A percentile compares a stretch with the other conserved stretches of the same genome.
These are phyloP conservation scores for Leccinum colubrinum DNA, from an alignment of 1,284 basidiomycete genomes.

Conservation along the genomic window DNA sequence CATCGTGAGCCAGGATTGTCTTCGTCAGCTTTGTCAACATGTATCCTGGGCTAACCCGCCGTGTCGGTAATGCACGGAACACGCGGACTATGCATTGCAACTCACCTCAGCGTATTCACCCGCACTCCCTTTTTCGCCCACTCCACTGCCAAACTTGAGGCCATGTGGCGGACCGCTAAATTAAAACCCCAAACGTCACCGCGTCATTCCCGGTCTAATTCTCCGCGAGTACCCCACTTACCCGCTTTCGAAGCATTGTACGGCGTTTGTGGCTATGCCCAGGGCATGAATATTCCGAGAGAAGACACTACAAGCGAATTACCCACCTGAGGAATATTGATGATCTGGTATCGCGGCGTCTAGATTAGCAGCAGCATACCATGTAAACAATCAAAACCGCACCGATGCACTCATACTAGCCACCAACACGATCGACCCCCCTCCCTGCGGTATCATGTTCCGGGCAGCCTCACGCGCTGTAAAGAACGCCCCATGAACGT, in stretches of 20 bases:
- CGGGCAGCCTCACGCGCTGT: slow-evolving; percentile 91
- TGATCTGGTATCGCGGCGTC: slow-evolving; percentile 51
- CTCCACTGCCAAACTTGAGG: slow-evolving; percentile 82
- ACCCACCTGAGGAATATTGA: slow-evolving; percentile 79
- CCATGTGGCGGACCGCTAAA: slow-evolving; percentile 85
- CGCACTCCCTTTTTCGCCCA: slow-evolving; percentile 87
- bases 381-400: slow-evolving; percentile 1
- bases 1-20: slow-evolving; percentile 72
- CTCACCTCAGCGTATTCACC: slow-evolving; percentile 76
- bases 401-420: slow-evolving; percentile 82
- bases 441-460: slow-evolving; percentile 73
- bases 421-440: slow-evolving; percentile 85
- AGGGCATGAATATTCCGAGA: not conserved
- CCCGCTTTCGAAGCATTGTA: slow-evolving; percentile 96
- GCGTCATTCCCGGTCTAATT: not conserved
- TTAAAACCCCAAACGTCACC: slow-evolving; percentile 11
- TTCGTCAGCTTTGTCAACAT: slow-evolving; percentile 87
- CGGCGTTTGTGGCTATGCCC: slow-evolving; percentile 80
- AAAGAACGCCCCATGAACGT: slow-evolving; percentile 91
- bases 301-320: not conserved
- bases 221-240: slow-evolving; percentile 29
- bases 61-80: slow-evolving; percentile 1
- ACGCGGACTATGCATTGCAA: not conserved
- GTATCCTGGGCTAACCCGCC: slow-evolving; percentile 70
- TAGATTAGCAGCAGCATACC: slow-evolving; percentile 11